Conservation (phyloP, 352 stramenopile genomes). For the Pythium folliculosum region DNA sequence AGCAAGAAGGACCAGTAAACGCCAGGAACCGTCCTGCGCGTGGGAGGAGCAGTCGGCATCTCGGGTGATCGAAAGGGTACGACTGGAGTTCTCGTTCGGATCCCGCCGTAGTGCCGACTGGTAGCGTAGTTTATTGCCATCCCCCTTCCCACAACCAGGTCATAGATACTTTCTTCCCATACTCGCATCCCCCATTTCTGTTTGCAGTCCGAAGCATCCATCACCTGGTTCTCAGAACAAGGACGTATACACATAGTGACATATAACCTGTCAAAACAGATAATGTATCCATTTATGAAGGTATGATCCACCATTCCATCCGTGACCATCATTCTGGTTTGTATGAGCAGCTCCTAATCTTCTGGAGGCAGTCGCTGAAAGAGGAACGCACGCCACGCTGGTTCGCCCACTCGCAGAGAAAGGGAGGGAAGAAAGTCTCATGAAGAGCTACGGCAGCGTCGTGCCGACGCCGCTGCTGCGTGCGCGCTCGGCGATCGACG, state of each 20-base stretch:
- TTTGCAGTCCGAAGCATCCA: no score
- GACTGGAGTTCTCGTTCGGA: background rate
- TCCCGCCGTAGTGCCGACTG: background rate
- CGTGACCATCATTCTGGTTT: background rate
- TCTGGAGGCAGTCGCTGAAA: background rate
- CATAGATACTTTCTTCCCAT: constrained; percentile 18
- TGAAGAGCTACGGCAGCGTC: constrained; percentile 35
- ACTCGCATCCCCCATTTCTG: background rate
- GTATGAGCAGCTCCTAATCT: background rate
- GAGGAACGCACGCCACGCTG: background rate
- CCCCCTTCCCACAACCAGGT: background rate
- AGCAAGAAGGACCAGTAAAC: constrained; percentile 59
- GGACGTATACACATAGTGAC: background rate
- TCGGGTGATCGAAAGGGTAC: background rate
- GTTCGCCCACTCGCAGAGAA: no score
- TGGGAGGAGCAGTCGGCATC: background rate
- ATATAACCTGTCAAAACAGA: background rate
- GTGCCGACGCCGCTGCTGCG: constrained; percentile 20
- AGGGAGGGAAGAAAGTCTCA: background rate
- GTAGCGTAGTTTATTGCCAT: background rate
- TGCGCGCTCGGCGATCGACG: constrained; percentile 16
- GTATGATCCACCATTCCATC: background rate
- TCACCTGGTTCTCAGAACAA: background rate
- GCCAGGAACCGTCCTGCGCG: background rate
- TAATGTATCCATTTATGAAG: background rate